Conservation (phyloP, 352 stramenopile species). For the Elongisporangium senticosum region DNA sequence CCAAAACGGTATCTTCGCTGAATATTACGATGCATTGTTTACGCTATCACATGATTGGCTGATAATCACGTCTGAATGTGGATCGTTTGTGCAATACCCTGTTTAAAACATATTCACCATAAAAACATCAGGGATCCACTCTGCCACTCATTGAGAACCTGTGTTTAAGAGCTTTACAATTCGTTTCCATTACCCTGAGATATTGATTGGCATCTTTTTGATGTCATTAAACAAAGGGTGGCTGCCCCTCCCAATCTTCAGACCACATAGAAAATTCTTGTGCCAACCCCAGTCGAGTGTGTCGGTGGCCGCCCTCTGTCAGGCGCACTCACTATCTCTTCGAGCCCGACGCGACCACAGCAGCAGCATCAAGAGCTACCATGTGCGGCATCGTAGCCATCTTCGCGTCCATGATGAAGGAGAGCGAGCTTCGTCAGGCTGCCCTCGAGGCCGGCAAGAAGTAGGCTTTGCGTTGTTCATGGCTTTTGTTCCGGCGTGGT, state of each 20-base stretch:
- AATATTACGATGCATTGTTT: neutral
- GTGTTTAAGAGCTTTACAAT: neutral
- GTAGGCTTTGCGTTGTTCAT: constrained; percentile 18
- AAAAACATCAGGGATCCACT: neutral
- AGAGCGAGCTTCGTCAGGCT: constrained; percentile 90
- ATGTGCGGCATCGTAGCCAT: constrained; percentile 99
- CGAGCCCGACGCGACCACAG: neutral
- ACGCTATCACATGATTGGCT: neutral
- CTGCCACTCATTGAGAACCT: neutral
- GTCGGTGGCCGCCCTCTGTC: neutral
- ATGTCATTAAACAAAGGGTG: neutral
- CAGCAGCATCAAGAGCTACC: constrained; percentile 1
- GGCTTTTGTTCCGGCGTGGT: constrained; percentile 2
- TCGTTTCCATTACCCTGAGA: neutral
- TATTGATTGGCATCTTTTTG: too few species aligned
- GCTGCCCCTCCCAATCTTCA: neutral
- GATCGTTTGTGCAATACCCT: neutral
- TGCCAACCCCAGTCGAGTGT: neutral
- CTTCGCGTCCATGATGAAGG: constrained; percentile 92
- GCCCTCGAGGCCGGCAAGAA: constrained; percentile 93
- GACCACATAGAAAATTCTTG: neutral
- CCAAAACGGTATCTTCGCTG: too few species aligned
- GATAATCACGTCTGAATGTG: neutral
- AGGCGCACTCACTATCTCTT: neutral
- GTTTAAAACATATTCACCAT: neutral